Evolutionary conservation across 768 basidiomycete species (phyloP).

Genomic region (Candolleomyces efflorescens): DNA sequence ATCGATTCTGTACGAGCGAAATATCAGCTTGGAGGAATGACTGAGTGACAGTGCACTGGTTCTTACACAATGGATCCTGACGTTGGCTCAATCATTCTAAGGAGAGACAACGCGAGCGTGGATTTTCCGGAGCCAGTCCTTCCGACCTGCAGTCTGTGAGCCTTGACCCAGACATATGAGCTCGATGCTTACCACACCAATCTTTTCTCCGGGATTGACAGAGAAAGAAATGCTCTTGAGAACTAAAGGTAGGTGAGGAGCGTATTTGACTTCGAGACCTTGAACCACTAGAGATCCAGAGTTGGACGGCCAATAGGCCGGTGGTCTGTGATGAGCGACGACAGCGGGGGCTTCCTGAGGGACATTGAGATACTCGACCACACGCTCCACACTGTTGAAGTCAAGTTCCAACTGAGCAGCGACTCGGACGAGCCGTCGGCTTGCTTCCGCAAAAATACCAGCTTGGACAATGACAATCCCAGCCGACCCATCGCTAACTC

Average conservation of each 20-base stretch:
- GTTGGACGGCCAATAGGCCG: constrained; percentile 68
- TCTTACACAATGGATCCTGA: constrained; percentile 56
- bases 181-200: constrained; percentile 51
- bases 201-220: constrained; percentile 58
- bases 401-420: constrained; percentile 69
- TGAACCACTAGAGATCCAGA: constrained; percentile 55
- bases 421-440: constrained; percentile 61
- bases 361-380: constrained; percentile 64
- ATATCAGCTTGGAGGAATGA: neutral
- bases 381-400: constrained; percentile 72
- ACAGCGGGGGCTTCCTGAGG: constrained; percentile 66
- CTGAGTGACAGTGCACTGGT: neutral
- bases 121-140: constrained; percentile 68
- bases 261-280: constrained; percentile 58
- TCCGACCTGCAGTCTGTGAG: constrained; percentile 42
- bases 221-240: constrained; percentile 55
- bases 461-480: constrained; percentile 73
- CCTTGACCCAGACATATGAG: neutral
- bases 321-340: constrained; percentile 52
- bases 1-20: constrained; percentile 44
- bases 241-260: constrained; percentile 55
- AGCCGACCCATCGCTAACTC: constrained; percentile 54
- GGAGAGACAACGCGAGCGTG: constrained; percentile 50
- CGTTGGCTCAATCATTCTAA: constrained; percentile 60
- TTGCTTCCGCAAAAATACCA: constrained; percentile 66